Evolutionary conservation across 441 rosid genomes (phyloP).

Genomic region (Dalechampia spathulata): DNA sequence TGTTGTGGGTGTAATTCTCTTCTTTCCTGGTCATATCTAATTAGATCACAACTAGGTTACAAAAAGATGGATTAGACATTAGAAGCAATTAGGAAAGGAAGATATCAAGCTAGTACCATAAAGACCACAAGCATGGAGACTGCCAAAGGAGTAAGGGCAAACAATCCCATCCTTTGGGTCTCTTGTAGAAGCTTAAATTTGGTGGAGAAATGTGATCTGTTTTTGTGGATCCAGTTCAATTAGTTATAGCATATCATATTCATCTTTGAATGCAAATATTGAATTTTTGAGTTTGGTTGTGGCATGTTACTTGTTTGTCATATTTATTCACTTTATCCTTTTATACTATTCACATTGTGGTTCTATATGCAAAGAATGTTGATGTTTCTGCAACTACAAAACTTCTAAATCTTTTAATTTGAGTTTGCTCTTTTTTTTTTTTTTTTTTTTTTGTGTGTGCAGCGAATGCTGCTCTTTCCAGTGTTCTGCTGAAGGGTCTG

Average conservation of each 20-base stretch:
- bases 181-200: not conserved
- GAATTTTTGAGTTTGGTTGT: too few species aligned
- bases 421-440: slow-evolving; percentile 1
- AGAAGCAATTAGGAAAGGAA: not conserved
- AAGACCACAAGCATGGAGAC: not conserved
- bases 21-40: not conserved
- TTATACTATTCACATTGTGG: too few species aligned
- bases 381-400: not conserved
- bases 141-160: not conserved
- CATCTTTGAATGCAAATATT: too few species aligned
- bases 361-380: not conserved
- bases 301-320: too few species aligned
- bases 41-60: not conserved
- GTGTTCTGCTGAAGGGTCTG: slow-evolving; percentile 30
- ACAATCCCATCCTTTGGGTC: not conserved
- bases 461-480: slow-evolving; percentile 68
- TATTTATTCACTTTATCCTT: not conserved
- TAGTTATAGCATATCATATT: too few species aligned
- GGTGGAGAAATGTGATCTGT: not conserved
- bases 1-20: too few species aligned
- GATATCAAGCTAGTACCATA: not conserved
- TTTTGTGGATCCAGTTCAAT: not conserved
- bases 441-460: slow-evolving; percentile 26
- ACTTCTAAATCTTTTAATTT: not conserved
- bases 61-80: not conserved